Base-by-base conservation (phyloP, 768 basidiomycete genomes). In the Mycena crocata region DNA sequence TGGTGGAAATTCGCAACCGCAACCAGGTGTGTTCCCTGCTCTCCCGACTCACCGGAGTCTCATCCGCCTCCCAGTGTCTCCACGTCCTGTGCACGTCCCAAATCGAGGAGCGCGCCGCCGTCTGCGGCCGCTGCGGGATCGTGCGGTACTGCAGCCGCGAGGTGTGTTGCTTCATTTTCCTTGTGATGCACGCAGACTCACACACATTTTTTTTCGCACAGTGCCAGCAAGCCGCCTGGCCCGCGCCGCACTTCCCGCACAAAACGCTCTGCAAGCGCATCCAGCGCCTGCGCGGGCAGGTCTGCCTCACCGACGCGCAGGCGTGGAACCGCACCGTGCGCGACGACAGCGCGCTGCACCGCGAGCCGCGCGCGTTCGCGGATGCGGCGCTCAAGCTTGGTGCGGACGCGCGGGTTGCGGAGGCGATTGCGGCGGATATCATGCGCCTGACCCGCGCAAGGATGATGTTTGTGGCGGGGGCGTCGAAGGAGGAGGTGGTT, bases 201-300 rank as follows among this genome's bases (percentile, higher is more conserved):
- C 48, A 39, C 26, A 46, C 46, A n/a, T n/a, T n/a, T n/a, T n/a
- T n/a, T n/a, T n/a, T 28, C 50, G 28, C 32, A 24, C 39, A 62
- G 60, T 62, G 60, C 50, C 60, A 44, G 17, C 15, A 24, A 14
- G 49, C 60, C 45, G 60, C 60, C 14, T 62, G 60, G 60, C 31
- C 40, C 40, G 60, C 60, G n/a, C 50, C 60, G 26, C 10, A 52
- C 31, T 50, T 52, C 26, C 60, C 60, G 26, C 60, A 62, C 32
- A 62, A 62, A 42, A 34, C 49, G 23, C 60, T 62, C 19, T 62
- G 60, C 50, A 62, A 52, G 60, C 30, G 13, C 50, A 62, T 62
- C 60, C 24, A 32, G 40, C 39, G 40, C 40, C 50, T 62, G 40
- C 50, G 60, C 60, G 40, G 50, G 40, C 50, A 49, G n/a, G 32